Percentiles rank a stretch among this genome's conserved stretches.
phyloP scores from a whole-genome alignment of 306 rosid genomes.

The Citrullus colocynthis region DNA sequence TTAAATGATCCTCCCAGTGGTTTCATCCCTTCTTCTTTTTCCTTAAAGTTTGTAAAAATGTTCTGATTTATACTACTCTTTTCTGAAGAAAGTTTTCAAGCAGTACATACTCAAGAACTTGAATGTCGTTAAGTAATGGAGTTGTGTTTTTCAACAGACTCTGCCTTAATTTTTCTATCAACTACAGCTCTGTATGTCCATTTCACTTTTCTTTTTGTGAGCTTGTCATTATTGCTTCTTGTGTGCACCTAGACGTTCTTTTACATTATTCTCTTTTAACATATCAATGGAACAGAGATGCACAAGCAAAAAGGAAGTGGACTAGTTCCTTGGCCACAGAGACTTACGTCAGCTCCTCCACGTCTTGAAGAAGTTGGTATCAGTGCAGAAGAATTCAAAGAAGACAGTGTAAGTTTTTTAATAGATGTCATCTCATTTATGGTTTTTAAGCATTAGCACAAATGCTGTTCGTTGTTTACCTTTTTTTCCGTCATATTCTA shows the following conservation, averaged over 20 bases:
- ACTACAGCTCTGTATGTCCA: neutral
- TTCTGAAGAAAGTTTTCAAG: neutral
- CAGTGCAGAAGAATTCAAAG: slow-evolving; percentile 35
- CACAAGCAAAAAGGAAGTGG: slow-evolving; percentile 36
- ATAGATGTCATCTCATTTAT: neutral
- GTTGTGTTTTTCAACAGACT: neutral
- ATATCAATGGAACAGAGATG: slow-evolving; percentile 22
- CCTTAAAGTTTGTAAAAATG: neutral
- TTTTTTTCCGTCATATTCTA: neutral
- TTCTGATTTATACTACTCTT: neutral
- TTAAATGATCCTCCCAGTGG: neutral
- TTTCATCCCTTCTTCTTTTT: neutral
- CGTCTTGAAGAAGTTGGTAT: slow-evolving; percentile 42
- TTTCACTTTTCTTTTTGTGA: neutral
- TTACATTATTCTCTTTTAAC: neutral
- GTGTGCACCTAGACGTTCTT: neutral
- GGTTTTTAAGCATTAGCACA: neutral
- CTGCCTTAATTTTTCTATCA: neutral
- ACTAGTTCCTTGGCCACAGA: slow-evolving; percentile 46
- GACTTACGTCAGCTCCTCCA: slow-evolving; percentile 40
- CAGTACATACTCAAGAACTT: neutral
- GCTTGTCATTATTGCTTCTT: neutral
- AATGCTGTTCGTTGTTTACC: neutral
- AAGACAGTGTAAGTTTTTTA: slow-evolving; percentile 38
- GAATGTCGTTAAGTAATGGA: neutral